Evolutionary conservation across 805 yeast species (phyloP).

Genomic region (Ogataea salicorniae): DNA sequence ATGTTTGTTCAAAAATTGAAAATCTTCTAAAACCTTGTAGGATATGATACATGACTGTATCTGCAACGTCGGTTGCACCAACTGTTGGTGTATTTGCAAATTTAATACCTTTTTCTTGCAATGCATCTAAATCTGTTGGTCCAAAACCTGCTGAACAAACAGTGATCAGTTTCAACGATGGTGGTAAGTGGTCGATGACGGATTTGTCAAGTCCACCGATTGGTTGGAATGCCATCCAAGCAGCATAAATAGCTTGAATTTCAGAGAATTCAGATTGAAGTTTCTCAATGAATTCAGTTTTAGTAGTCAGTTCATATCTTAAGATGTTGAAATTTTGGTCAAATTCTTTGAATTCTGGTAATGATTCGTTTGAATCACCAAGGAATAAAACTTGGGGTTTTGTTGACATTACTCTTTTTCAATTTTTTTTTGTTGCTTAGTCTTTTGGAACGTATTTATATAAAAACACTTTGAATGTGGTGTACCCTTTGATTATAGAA

Average conservation of each 20-base stretch:
- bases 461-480: no score
- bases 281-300: constrained; percentile 36
- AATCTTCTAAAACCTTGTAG: constrained; percentile 58
- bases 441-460: no score
- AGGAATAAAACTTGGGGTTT: constrained; percentile 38
- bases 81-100: constrained; percentile 58
- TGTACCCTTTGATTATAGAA: no score
- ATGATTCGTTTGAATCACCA: constrained; percentile 42
- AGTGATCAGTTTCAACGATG: constrained; percentile 40
- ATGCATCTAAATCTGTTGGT: constrained; percentile 34
- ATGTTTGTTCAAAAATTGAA: constrained; percentile 38
- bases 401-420: not conserved
- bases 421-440: not conserved
- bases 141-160: constrained; percentile 54
- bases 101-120: constrained; percentile 36
- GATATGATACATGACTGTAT: constrained; percentile 55
- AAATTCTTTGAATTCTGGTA: constrained; percentile 44
- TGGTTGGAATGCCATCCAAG: constrained; percentile 44
- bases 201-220: constrained; percentile 42
- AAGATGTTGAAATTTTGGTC: constrained; percentile 35
- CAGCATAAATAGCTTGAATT: constrained; percentile 45
- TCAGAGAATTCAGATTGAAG: constrained; percentile 33
- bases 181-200: constrained; percentile 38
- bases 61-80: constrained; percentile 69
- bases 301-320: constrained; percentile 36